phyloP scores from a whole-genome alignment of 208 protist species.

The Leptomonas pyrrhocoris region DNA sequence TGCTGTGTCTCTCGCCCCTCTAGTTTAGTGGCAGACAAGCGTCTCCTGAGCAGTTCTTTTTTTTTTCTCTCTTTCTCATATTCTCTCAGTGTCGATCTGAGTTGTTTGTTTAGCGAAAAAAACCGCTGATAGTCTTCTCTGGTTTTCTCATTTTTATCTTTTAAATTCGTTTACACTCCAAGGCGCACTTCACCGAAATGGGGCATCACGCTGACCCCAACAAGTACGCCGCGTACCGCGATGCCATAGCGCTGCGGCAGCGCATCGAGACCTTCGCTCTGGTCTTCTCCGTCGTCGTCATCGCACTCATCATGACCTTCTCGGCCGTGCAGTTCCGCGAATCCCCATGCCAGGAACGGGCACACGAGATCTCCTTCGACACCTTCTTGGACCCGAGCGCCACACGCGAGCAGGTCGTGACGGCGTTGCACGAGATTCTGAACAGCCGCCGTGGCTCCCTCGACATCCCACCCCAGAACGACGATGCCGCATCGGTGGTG shows the following conservation, averaged over 20 bases:
- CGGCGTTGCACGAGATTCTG: slow-evolving; percentile 35
- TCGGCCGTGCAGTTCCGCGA: slow-evolving; percentile 65
- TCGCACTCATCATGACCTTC: slow-evolving; percentile 64
- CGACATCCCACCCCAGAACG: slow-evolving; percentile 25
- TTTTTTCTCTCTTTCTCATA: neutral
- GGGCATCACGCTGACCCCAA: slow-evolving; percentile 45
- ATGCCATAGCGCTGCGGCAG: slow-evolving; percentile 47
- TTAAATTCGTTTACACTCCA: no score
- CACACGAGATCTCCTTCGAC: slow-evolving; percentile 48
- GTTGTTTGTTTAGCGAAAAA: no score
- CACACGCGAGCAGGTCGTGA: slow-evolving; percentile 36
- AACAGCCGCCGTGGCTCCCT: slow-evolving; percentile 24
- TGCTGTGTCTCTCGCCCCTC: no score
- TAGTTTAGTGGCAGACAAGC: neutral
- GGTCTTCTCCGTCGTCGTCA: slow-evolving; percentile 63
- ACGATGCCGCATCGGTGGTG: slow-evolving; percentile 24
- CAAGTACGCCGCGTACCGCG: slow-evolving; percentile 42
- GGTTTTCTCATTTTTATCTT: no score
- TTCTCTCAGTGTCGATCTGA: neutral
- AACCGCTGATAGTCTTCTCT: no score
- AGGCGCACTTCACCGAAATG: slow-evolving; percentile 25
- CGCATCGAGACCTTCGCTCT: slow-evolving; percentile 77
- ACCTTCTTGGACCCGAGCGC: slow-evolving; percentile 30
- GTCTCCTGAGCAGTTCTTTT: neutral
- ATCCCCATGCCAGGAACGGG: slow-evolving; percentile 72